A percentile compares a stretch with the other conserved stretches of the same genome.
Evolutionary conservation across 257 asterid genomes (phyloP).

Genomic region (Eucommia ulmoides): DNA sequence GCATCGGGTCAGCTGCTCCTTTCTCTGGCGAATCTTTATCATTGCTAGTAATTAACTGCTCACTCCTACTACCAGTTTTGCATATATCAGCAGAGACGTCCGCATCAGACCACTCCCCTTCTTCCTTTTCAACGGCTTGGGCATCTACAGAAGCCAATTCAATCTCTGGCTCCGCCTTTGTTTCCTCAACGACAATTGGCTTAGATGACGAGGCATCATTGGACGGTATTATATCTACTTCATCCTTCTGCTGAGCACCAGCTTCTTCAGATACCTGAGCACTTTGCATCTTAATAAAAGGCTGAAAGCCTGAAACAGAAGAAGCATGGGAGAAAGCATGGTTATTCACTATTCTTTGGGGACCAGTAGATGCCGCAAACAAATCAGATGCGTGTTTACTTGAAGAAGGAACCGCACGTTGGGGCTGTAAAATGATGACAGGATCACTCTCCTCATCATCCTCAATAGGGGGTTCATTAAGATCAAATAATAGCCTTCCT

Average conservation of each 20-base stretch:
- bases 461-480: constrained; percentile 88
- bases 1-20: constrained; percentile 22
- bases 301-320: constrained; percentile 93
- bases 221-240: constrained; percentile 19
- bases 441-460: constrained; percentile 63
- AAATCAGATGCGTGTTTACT: constrained; percentile 51
- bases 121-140: constrained; percentile 72
- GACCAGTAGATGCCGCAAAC: constrained; percentile 44
- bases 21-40: constrained; percentile 36
- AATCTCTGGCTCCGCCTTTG: constrained; percentile 26
- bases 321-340: constrained; percentile 92
- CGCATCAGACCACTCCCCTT: constrained; percentile 99
- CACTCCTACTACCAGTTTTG: constrained; percentile 18
- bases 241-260: constrained; percentile 22
- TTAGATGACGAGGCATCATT: constrained; percentile 27
- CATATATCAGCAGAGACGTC: constrained; percentile 53
- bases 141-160: constrained; percentile 29
- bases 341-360: constrained; percentile 77
- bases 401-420: constrained; percentile 82
- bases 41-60: constrained; percentile 27
- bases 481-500: constrained; percentile 88
- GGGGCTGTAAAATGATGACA: constrained; percentile 68
- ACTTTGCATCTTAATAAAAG: constrained; percentile 62
- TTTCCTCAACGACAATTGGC: constrained; percentile 24
- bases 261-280: constrained; percentile 29